Conservation (phyloP, 768 basidiomycete species). For the Lactarius sanguifluus region DNA sequence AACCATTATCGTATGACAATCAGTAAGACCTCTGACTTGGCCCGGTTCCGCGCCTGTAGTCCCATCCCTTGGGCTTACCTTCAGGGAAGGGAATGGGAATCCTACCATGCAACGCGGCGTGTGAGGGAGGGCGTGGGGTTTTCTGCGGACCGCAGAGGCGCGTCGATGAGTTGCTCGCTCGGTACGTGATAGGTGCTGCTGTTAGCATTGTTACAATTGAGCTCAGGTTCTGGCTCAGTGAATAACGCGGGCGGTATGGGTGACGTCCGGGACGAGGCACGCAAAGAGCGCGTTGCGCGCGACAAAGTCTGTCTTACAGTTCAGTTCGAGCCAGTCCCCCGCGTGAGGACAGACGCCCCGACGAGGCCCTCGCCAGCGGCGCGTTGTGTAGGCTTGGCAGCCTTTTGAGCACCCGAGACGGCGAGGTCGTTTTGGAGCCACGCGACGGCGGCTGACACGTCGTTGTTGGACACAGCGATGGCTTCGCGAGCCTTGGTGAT, state of each 20-base stretch:
- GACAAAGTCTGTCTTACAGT: slow-evolving; percentile 98
- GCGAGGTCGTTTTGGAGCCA: slow-evolving; percentile 81
- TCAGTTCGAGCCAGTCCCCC: slow-evolving; percentile 70
- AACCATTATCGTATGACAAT: too few relatives aligned
- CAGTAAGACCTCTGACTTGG: too few relatives aligned
- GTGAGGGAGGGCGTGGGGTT: too few relatives aligned
- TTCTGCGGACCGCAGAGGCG: too few relatives aligned
- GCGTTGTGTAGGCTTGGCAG: slow-evolving; percentile 81
- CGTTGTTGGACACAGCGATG: slow-evolving; percentile 66
- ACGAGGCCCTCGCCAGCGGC: slow-evolving; percentile 79
- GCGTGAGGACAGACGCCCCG: slow-evolving; percentile 67
- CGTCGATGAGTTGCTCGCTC: too few relatives aligned
- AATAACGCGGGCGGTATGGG: slow-evolving; percentile 70
- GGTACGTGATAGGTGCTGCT: too few relatives aligned
- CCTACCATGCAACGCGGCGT: too few relatives aligned
- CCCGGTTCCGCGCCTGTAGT: too few relatives aligned
- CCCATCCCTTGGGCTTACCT: too few relatives aligned
- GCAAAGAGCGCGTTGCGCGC: slow-evolving; percentile 82
- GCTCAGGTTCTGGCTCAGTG: too few relatives aligned
- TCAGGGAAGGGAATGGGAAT: too few relatives aligned
- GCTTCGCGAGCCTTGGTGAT: slow-evolving; percentile 89
- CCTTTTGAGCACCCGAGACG: slow-evolving; percentile 71
- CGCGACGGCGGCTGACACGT: slow-evolving; percentile 67
- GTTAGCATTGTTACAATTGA: too few relatives aligned
- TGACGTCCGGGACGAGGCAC: slow-evolving; percentile 72